Evolutionary conservation across 345 rosid genomes (phyloP), one percentile per base, ranked within the genome.

Genomic region (Gossypium herbaceum): DNA sequence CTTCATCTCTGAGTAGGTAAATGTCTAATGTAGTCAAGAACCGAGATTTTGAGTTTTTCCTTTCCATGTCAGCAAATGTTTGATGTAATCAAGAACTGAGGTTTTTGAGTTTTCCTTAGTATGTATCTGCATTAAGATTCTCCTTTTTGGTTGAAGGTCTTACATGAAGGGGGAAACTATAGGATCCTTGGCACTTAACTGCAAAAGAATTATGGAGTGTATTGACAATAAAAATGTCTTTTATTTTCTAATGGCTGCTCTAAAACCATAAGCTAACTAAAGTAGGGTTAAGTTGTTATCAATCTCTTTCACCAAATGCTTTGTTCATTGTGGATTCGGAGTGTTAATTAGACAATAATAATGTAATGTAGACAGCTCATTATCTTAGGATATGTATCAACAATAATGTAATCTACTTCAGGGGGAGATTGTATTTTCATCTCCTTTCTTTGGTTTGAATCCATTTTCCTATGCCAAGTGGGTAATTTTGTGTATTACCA

Each of bases 391-490:
- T 62, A 62, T 62, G 47, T 39, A 16, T 34, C 17, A 17, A 62
- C 22, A 66, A 6, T 43, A 44, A 2, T 20, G 15, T 65, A 12
- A 66, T 66, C 54, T 44, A 44, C n/a, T 22, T 44, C 17, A 6
- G n/a, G 34, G 15, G n/a, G n/a, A 66, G 34, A 66, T 44, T 15
- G n/a, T 39, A 39, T 39, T 45, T 3, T 45, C 39, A 20, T 44
- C 39, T 22, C 19, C 19, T 20, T 13, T 9, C 25, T 67, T 24
- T 68, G 54, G 72, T 47, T 24, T 20, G 13, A 47, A 68, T 68
- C 56, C 72, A 47, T 47, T 68, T 68, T 68, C 41, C 41, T 22
- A 44, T 45, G 55, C 39, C 39, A 45, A 44, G n/a, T 66, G n/a
- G n/a, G n/a, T 13, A 45, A 15, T 12, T 66, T 66, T 66, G 9